Evolutionary conservation across 1,284 basidiomycete species (phyloP).

Genomic region (Boletus austroedulis): DNA sequence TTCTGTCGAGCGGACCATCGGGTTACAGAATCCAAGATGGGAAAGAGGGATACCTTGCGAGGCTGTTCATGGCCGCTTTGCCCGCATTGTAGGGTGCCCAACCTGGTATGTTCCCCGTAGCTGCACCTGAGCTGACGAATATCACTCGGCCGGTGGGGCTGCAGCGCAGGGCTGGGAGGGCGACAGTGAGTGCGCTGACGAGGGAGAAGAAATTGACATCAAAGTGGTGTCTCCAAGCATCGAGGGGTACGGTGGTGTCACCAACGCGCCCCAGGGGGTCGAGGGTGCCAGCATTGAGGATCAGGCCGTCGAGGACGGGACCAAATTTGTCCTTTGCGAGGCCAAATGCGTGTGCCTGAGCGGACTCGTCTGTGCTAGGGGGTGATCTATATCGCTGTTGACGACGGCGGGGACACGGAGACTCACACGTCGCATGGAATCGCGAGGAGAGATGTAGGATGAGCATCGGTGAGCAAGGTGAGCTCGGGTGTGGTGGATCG

Average conservation of each 20-base stretch:
- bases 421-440: constrained; percentile 75
- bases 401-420: background rate
- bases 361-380: constrained; percentile 55
- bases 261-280: constrained; percentile 48
- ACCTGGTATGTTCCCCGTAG: constrained; percentile 59
- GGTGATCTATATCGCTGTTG: constrained; percentile 5
- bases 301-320: constrained; percentile 61
- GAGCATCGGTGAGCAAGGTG: constrained; percentile 45
- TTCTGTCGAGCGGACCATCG: constrained; percentile 47
- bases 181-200: constrained; percentile 59
- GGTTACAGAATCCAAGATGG: constrained; percentile 1
- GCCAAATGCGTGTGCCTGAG: constrained; percentile 51
- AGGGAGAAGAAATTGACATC: constrained; percentile 86
- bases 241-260: constrained; percentile 38
- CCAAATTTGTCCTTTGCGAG: constrained; percentile 51
- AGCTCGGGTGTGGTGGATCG: constrained; percentile 67
- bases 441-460: constrained; percentile 47
- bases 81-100: constrained; percentile 81
- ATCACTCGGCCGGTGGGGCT: constrained; percentile 68
- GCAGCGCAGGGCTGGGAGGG: constrained; percentile 65
- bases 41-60: constrained; percentile 53
- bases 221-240: constrained; percentile 63
- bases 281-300: constrained; percentile 78
- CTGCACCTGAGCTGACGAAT: constrained; percentile 81
- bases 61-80: constrained; percentile 84